Conservation (phyloP, 192 early-diverging fungal species). For the Umbelopsis vinacea region DNA sequence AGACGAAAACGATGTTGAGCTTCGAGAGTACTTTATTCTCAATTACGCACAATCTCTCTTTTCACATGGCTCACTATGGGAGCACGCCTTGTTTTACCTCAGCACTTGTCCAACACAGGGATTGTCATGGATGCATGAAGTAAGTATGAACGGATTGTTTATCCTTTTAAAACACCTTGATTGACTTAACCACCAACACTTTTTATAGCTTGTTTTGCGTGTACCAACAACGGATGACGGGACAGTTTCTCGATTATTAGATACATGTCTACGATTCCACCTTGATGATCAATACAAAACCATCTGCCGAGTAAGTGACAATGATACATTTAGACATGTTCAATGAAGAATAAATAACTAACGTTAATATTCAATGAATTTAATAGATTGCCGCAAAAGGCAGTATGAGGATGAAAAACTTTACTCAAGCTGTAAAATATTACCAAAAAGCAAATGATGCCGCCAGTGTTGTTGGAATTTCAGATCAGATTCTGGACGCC, state of each 20-base stretch:
- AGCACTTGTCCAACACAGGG: conserved; percentile 15
- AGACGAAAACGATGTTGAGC: conserved; percentile 31
- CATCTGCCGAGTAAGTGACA: conserved; percentile 6
- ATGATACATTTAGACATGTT: neutral
- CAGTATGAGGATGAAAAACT: neutral
- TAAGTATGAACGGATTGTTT: neutral
- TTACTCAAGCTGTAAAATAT: conserved; percentile 12
- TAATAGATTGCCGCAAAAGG: conserved; percentile 5
- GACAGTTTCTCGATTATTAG: neutral
- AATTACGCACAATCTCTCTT: conserved; percentile 42
- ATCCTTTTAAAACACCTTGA: neutral
- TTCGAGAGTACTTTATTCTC: conserved; percentile 51
- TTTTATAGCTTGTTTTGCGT: neutral
- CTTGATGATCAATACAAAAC: neutral
- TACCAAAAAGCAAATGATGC: conserved; percentile 13
- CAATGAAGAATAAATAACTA: neutral
- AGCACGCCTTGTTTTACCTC: conserved; percentile 35
- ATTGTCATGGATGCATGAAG: conserved; percentile 5
- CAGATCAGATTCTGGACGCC: conserved; percentile 4
- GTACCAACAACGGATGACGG: neutral
- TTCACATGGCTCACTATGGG: conserved; percentile 40
- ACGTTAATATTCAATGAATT: neutral
- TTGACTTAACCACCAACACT: neutral
- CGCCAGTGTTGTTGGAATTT: neutral
- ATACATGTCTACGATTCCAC: neutral